These are phyloP conservation scores for Hsuehochloa calcarea DNA, from an alignment of 176 grass and related monocot species.

Conservation along the genomic window DNA sequence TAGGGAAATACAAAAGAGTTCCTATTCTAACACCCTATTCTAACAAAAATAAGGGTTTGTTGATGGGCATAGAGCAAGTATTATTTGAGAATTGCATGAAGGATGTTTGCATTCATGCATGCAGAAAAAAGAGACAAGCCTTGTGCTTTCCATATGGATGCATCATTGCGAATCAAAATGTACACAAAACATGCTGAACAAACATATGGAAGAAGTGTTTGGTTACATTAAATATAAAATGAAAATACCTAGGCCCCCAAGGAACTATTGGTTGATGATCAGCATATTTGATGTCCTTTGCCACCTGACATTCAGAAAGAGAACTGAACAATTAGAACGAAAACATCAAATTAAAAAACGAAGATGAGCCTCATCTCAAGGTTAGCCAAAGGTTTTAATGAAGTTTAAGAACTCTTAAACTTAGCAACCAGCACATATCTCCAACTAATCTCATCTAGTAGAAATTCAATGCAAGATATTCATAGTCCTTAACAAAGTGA, in stretches of 20 bases:
- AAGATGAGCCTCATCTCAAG: neutral
- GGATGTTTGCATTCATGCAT: neutral
- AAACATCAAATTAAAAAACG: neutral
- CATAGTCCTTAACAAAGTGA: neutral
- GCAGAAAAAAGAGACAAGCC: neutral
- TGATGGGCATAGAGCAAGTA: neutral
- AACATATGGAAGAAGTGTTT: neutral
- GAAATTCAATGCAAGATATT: neutral
- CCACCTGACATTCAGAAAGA: conserved; percentile 39
- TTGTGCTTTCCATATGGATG: neutral
- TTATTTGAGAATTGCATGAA: neutral
- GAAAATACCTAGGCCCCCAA: conserved; percentile 62
- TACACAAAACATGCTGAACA: neutral
- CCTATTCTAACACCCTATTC: no score
- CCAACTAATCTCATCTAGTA: neutral
- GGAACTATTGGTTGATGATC: conserved; percentile 64
- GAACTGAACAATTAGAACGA: neutral
- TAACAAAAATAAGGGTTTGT: neutral
- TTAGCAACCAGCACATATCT: neutral
- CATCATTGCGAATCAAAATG: neutral
- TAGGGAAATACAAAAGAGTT: no score
- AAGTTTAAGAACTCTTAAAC: neutral
- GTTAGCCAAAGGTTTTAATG: neutral
- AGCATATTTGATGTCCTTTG: conserved; percentile 65
- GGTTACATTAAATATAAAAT: conserved; percentile 5